These are phyloP conservation scores for Cryptosporidium baileyi DNA, from an alignment of 169 alveolate genomes.

Conservation along the genomic window DNA sequence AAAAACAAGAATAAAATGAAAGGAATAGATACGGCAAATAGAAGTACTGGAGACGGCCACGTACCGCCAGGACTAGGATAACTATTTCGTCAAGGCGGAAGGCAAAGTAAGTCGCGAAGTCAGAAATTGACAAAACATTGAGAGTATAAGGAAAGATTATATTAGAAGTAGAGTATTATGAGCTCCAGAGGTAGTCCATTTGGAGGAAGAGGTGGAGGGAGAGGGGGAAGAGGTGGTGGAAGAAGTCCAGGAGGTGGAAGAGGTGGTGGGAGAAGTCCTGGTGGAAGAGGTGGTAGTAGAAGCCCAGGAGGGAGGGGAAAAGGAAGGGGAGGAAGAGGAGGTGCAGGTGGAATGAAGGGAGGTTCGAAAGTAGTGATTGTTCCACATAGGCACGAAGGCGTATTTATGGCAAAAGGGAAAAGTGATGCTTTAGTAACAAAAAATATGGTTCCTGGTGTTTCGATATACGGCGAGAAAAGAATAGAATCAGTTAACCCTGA, in stretches of 20 bases:
- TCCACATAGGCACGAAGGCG: constrained; percentile 97
- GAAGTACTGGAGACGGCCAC: constrained; percentile 71
- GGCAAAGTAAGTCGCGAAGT: constrained; percentile 30
- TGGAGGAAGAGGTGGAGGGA: constrained; percentile 78
- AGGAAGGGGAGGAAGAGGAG: constrained; percentile 77
- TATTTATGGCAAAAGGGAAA: constrained; percentile 93
- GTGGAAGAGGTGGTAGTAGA: constrained; percentile 82
- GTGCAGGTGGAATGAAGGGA: constrained; percentile 81
- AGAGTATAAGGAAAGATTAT: background rate
- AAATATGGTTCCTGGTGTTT: constrained; percentile 97
- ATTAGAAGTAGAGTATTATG: background rate
- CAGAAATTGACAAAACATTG: constrained; percentile 48
- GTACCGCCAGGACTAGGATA: constrained; percentile 58
- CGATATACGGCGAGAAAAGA: constrained; percentile 98
- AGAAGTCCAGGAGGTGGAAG: constrained; percentile 74
- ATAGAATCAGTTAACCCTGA: constrained; percentile 87
- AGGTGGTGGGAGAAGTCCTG: constrained; percentile 78
- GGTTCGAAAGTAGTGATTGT: constrained; percentile 91
- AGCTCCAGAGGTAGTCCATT: constrained; percentile 72
- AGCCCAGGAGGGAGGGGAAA: constrained; percentile 76
- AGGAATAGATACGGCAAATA: too few relatives aligned
- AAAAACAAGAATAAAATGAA: too few relatives aligned
- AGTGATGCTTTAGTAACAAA: constrained; percentile 96
- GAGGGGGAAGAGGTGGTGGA: constrained; percentile 72
- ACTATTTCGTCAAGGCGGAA: background rate